phyloP scores from a whole-genome alignment of 164 flowering plant species.

The Berberis thunbergii region DNA sequence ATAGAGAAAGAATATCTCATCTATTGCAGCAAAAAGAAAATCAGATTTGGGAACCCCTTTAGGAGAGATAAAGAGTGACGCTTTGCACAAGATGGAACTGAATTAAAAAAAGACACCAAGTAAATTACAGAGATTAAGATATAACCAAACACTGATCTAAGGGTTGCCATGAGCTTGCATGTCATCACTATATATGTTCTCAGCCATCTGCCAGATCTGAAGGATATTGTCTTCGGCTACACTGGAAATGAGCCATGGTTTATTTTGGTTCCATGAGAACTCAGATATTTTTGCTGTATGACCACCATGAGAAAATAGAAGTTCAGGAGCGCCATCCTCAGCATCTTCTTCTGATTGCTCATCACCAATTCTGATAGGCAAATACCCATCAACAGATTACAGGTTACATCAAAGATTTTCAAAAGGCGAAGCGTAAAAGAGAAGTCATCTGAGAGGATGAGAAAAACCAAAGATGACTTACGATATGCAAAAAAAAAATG shows the following conservation, averaged over 20 bases:
- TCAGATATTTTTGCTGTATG: conserved; percentile 89
- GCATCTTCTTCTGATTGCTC: conserved; percentile 87
- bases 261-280: conserved; percentile 82
- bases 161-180: conserved; percentile 12
- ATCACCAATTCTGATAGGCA: conserved; percentile 66
- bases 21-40: too few relatives aligned
- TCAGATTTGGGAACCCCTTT: too few relatives aligned
- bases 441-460: too few relatives aligned
- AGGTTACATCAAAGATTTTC: not conserved
- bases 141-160: not conserved
- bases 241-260: conserved; percentile 83
- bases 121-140: too few relatives aligned
- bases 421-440: too few relatives aligned
- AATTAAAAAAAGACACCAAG: too few relatives aligned
- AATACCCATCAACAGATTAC: conserved; percentile 2
- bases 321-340: conserved; percentile 94
- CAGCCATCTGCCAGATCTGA: conserved; percentile 91
- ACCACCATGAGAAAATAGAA: conserved; percentile 88
- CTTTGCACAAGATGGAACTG: too few relatives aligned
- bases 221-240: conserved; percentile 89
- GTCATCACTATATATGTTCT: conserved; percentile 62
- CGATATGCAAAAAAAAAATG: too few relatives aligned
- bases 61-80: too few relatives aligned
- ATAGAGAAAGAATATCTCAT: too few relatives aligned
- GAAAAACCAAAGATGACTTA: too few relatives aligned